Base-by-base conservation (phyloP, 768 basidiomycete species). In the Mrakia hoshinonis region DNA sequence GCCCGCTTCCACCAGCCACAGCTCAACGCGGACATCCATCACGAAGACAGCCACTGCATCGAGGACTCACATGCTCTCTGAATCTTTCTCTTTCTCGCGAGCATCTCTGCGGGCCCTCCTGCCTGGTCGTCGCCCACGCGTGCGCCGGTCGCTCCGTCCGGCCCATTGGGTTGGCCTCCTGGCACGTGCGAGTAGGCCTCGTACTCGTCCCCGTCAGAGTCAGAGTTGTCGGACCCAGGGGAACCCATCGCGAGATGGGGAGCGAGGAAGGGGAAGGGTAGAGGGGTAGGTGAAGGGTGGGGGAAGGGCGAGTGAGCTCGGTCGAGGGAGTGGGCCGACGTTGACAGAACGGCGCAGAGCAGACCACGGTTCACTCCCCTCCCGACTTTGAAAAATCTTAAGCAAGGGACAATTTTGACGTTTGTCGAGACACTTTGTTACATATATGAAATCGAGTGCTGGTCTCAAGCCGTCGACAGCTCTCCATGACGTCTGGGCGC, bases 41-140 rank as follows among this genome's bases (percentile, higher is more conserved):
- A n/a, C n/a, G n/a, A n/a, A n/a, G n/a, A n/a, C n/a, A n/a, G n/a
- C n/a, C n/a, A n/a, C n/a, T n/a, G n/a, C n/a, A n/a, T n/a, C n/a
- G n/a, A n/a, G n/a, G n/a, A 69, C 62, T 54, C 24, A 64, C 62
- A 65, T 7, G 62, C 69, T 47, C 69, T 64, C 36, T 46, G 60
- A 11, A 71, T 62, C 52, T 64, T 71, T 52, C 60, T 51, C 58
- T 65, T 71, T 38, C 52, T 65, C 9, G 58, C 58, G 13, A 61
- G 34, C 58, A 31, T 61, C 36, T 61, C 58, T 61, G 31, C 58
- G 4, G 58, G 43, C 43, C 43, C 43, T 43, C 43, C 36, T n/a
- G 18, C 58, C 1, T 18, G 15, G 7, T 58, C 55, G 1, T 34
- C 55, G 12, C 52, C 52, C 29, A 12, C 12, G 52, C 52, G 29